These are phyloP conservation scores for Russula compacta DNA, from an alignment of 768 basidiomycete species.

Conservation along the genomic window DNA sequence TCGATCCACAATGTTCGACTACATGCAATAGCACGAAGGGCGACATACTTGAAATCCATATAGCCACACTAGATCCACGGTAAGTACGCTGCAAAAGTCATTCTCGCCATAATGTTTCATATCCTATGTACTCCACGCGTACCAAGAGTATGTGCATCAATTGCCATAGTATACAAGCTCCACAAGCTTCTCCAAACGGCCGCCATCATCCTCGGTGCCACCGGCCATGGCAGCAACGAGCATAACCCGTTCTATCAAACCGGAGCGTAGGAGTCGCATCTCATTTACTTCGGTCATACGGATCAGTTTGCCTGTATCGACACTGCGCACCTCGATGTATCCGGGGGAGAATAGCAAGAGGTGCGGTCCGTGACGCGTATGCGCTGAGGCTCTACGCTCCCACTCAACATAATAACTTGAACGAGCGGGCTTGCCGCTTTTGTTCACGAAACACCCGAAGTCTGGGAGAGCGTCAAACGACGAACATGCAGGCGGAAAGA, in stretches of 20 bases:
- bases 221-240: neutral
- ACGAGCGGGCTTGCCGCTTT: neutral
- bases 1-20: neutral
- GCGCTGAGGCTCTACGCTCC: neutral
- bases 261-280: neutral
- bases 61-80: too few relatives aligned
- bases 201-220: neutral
- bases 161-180: slow-evolving; percentile 61
- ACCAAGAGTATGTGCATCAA: slow-evolving; percentile 25
- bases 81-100: neutral
- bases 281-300: neutral
- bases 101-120: neutral
- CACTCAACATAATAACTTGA: neutral
- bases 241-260: neutral
- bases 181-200: slow-evolving; percentile 21
- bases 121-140: slow-evolving; percentile 12
- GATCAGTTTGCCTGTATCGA: neutral
- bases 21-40: too few relatives aligned
- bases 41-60: neutral
- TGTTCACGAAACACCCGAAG: neutral
- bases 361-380: neutral
- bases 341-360: neutral
- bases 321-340: neutral
- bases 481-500: neutral
- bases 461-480: neutral